These are phyloP conservation scores for Solanum paucissectum DNA, from an alignment of 257 asterid genomes.

Conservation along the genomic window DNA sequence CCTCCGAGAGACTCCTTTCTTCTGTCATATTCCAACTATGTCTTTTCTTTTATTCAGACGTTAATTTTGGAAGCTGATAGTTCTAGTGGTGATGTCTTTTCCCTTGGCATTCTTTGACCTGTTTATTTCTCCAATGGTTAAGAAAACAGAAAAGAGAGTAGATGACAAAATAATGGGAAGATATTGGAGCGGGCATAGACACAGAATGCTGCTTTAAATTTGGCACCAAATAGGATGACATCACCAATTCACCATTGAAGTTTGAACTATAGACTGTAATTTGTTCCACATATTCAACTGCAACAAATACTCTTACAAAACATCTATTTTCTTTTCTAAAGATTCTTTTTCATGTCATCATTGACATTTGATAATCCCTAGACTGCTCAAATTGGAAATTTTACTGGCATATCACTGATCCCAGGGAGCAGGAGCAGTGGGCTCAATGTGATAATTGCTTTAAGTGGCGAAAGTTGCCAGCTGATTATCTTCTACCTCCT, in stretches of 20 bases:
- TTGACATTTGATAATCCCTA: neutral
- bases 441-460: slow-evolving; percentile 81
- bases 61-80: neutral
- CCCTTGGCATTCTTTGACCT: neutral
- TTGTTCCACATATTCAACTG: neutral
- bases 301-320: neutral
- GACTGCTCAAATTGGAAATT: neutral
- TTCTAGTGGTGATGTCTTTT: neutral
- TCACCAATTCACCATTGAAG: neutral
- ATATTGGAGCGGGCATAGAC: neutral
- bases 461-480: slow-evolving; percentile 73
- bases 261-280: neutral
- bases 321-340: neutral
- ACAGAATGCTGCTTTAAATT: neutral
- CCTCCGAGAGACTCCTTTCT: neutral
- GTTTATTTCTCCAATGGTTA: neutral
- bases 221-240: neutral
- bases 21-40: neutral
- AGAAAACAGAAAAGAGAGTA: neutral
- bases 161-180: neutral
- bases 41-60: neutral
- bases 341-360: neutral
- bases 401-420: neutral
- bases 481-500: slow-evolving; percentile 73
- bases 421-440: slow-evolving; percentile 95